Evolutionary conservation across 805 yeast species (phyloP), one percentile per base, ranked within the genome.

Genomic region (Hanseniaspora vineae): DNA sequence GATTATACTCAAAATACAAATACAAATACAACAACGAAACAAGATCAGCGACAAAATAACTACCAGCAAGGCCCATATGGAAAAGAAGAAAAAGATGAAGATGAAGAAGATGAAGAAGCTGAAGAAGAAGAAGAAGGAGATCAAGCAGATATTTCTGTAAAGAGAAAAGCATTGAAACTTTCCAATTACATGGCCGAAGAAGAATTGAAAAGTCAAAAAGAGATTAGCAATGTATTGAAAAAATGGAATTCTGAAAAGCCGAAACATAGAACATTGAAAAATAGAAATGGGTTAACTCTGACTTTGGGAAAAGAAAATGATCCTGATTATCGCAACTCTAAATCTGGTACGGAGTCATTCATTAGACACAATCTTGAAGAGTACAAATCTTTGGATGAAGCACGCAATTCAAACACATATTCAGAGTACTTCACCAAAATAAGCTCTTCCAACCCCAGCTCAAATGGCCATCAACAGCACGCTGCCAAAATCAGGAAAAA

Each of bases 111-210:
- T 3, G 29, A 40, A 17, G 43, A 40, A 40, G 6, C 4, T 23
- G 29, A 23, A 23, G 29, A 5, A 5, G 29, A 23, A 23, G 29
- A 23, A 23, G 29, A 23, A 23, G 29, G 8, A 8, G 29, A 23
- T 5, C 6, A 23, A 5, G 8, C 4, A 23, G 29, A 23, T 23
- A 5, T 23, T 8, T 51, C 48, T 12, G 40, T 54, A 45, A 59
- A 58, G 43, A 48, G 64, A 42, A 51, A 58, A 9, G 58, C 56
- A 18, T 57, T 62, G 6, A 61, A 55, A 44, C 54, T 33, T 3
- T 33, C 37, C 4, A 33, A 33, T 33, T n/a, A 5, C 8, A 23
- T 23, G 29, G 29, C 29, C 6, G 29, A 23, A 8, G 29, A 23
- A 23, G 8, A 23, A 8, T 23, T 23, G 29, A 23, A 23, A 23